Evolutionary conservation across 345 rosid species (phyloP).

Genomic region (Eucalyptus cloeziana): DNA sequence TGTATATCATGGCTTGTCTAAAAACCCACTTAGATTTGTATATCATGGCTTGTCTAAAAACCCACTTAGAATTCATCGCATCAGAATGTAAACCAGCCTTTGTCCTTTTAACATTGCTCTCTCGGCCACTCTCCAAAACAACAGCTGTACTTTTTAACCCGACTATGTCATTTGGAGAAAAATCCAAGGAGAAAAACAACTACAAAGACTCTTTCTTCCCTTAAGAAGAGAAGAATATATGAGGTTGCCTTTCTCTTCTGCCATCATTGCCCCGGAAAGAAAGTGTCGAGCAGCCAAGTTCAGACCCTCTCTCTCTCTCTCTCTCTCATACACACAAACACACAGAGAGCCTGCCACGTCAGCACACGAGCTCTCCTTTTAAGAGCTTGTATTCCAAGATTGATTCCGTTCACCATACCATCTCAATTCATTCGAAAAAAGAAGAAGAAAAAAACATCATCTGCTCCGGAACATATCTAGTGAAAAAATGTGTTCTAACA

Average conservation of each 20-base stretch:
- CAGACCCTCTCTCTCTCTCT: background rate
- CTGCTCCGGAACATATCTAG: background rate
- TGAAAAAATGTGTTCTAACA: conserved; percentile 20
- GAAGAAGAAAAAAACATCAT: background rate
- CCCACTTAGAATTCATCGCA: background rate
- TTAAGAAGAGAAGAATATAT: conserved; percentile 6
- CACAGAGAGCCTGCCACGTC: background rate
- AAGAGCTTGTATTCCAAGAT: background rate
- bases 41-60: background rate
- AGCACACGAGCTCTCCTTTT: background rate
- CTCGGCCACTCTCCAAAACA: background rate
- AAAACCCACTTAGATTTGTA: background rate
- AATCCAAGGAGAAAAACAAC: background rate
- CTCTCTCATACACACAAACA: background rate
- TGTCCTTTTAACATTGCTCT: background rate
- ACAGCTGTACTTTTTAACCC: background rate
- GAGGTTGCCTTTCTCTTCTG: conserved; percentile 3
- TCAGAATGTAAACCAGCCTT: background rate
- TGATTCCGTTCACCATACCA: background rate
- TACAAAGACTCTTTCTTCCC: conserved; percentile 10
- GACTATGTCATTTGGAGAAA: background rate
- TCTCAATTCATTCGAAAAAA: background rate
- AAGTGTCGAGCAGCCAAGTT: background rate
- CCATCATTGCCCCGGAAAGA: conserved; percentile 31
- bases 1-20: background rate